A percentile compares a stretch with the other conserved stretches of the same genome.
Evolutionary conservation across 139 green algal genomes (phyloP).

Genomic region (Zygnema circumcarinatum): DNA sequence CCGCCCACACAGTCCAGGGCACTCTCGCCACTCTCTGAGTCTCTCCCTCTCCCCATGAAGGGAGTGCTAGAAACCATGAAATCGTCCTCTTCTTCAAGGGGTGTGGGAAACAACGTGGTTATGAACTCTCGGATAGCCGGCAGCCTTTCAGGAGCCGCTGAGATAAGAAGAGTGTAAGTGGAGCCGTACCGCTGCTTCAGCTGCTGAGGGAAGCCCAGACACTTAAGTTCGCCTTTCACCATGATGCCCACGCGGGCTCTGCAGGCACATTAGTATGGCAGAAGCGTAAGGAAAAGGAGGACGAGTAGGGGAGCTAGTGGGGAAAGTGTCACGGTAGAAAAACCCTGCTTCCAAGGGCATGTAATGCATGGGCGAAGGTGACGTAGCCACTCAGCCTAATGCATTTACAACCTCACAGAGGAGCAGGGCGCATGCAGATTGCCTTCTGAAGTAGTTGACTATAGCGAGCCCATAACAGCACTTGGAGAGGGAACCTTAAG

Average conservation of each 20-base stretch:
- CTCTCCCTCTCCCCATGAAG: slow-evolving; percentile 7
- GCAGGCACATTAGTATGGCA: not conserved
- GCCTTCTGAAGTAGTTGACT: too few species aligned
- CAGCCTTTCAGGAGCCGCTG: not conserved
- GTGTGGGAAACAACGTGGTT: slow-evolving; percentile 41
- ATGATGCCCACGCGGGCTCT: slow-evolving; percentile 52
- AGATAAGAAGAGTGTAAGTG: slow-evolving; percentile 46
- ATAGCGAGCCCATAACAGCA: too few species aligned
- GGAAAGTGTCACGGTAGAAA: slow-evolving; percentile 12
- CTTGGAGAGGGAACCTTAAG: too few species aligned
- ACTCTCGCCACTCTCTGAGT: not conserved
- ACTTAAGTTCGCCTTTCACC: slow-evolving; percentile 39
- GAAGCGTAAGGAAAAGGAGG: not conserved
- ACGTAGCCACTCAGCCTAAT: too few species aligned
- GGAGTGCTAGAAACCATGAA: not conserved
- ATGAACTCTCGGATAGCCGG: slow-evolving; percentile 44
- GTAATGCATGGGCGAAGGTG: too few species aligned
- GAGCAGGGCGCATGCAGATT: too few species aligned
- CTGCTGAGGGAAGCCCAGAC: slow-evolving; percentile 38
- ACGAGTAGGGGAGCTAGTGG: not conserved
- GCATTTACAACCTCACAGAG: too few species aligned
- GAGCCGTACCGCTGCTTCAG: slow-evolving; percentile 43
- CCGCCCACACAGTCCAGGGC: not conserved
- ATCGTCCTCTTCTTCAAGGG: slow-evolving; percentile 23
- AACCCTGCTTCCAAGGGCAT: too few species aligned